phyloP scores from a whole-genome alignment of 2,329 filamentous ascomycete species.

The Tolypocladium amazonense region DNA sequence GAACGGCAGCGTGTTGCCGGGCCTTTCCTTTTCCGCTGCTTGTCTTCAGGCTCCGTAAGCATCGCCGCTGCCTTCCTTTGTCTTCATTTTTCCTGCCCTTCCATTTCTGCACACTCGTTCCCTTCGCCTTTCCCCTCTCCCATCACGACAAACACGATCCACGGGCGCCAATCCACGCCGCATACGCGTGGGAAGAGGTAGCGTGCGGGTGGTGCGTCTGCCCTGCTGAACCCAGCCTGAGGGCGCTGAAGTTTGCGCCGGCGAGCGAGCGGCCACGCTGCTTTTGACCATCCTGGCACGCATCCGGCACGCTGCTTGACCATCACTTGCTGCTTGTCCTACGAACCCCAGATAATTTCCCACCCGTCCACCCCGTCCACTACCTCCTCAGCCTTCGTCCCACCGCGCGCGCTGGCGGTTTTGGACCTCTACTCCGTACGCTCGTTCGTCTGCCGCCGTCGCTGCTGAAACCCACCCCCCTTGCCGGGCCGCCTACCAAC shows the following conservation, averaged over 20 bases:
- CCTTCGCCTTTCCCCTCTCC: background rate
- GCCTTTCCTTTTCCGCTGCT: background rate
- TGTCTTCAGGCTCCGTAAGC: background rate
- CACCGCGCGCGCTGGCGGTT: slow-evolving; percentile 5
- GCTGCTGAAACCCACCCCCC: slow-evolving; percentile 7
- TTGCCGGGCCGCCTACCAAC: slow-evolving; percentile 6
- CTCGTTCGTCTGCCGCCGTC: slow-evolving; percentile 3
- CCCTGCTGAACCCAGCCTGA: background rate
- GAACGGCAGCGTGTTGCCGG: background rate
- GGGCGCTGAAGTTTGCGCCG: background rate
- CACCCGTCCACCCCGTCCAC: slow-evolving; percentile 8
- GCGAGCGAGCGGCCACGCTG: background rate
- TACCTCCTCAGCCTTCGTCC: slow-evolving; percentile 18
- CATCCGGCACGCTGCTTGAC: background rate
- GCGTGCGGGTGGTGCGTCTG: background rate
- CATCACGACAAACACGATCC: background rate
- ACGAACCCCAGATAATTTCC: slow-evolving; percentile 15
- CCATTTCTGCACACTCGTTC: background rate
- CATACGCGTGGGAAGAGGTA: background rate
- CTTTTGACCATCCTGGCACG: slow-evolving; percentile 1
- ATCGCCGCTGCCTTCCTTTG: background rate
- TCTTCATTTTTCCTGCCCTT: background rate
- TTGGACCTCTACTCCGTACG: slow-evolving; percentile 4
- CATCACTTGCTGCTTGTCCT: slow-evolving; percentile 7
- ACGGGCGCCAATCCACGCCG: background rate